Evolutionary conservation across 148 eudicot genomes (phyloP).

Genomic region (Fallopia convolvulus): DNA sequence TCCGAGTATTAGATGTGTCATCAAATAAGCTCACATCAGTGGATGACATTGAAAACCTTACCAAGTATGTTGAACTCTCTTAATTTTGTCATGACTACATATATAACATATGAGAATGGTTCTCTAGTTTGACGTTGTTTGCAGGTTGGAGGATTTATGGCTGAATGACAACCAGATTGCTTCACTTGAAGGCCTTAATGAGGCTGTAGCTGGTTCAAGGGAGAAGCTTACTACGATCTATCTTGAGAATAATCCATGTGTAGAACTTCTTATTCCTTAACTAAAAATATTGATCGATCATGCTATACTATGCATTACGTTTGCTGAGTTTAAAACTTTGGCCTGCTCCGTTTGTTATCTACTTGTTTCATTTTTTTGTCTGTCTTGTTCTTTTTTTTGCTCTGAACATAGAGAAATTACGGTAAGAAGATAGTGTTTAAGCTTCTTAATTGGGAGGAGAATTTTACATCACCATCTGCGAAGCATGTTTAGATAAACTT

Average conservation of each 20-base stretch:
- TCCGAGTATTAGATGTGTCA: slow-evolving; percentile 76
- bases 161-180: slow-evolving; percentile 91
- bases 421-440: neutral
- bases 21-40: slow-evolving; percentile 83
- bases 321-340: neutral
- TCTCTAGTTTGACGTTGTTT: slow-evolving; percentile 11
- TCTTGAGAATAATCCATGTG: slow-evolving; percentile 97
- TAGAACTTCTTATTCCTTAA: slow-evolving; percentile 25
- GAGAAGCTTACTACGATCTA: slow-evolving; percentile 86
- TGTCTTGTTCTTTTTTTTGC: neutral
- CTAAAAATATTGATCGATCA: neutral
- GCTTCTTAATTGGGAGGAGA: neutral
- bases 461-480: neutral
- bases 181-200: slow-evolving; percentile 57
- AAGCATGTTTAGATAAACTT: neutral
- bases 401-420: neutral
- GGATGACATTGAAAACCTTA: slow-evolving; percentile 59
- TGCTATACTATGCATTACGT: neutral
- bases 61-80: slow-evolving; percentile 34
- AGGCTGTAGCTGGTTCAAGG: slow-evolving; percentile 72
- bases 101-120: neutral
- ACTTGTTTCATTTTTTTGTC: neutral
- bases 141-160: slow-evolving; percentile 96
- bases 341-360: neutral
- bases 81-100: neutral